Percentiles rank a stretch among this genome's conserved stretches.
Evolutionary conservation across 164 flowering plant genomes (phyloP).

Genomic region (Liquidambar formosana): DNA sequence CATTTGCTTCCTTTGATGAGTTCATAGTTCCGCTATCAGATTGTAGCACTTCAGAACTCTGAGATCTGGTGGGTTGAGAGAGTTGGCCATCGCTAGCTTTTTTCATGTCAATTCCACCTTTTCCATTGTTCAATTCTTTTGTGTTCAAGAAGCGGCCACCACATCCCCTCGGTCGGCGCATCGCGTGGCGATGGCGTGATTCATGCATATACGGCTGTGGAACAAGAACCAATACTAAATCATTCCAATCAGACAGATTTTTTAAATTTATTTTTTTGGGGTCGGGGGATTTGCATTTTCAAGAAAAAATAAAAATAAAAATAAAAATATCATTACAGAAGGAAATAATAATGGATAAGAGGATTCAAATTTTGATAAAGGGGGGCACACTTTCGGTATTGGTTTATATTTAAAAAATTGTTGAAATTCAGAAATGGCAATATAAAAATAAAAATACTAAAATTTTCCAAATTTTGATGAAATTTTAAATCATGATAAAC

Average conservation of each 20-base stretch:
- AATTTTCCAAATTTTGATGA: not conserved
- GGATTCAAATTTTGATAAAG: not conserved
- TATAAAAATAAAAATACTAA: not conserved
- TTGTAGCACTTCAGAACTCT: slow-evolving; percentile 60
- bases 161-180: slow-evolving; percentile 84
- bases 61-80: slow-evolving; percentile 42
- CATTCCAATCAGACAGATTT: not conserved
- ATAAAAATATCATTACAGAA: not conserved
- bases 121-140: slow-evolving; percentile 30
- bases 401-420: too few species aligned
- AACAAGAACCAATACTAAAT: not conserved
- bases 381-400: not conserved
- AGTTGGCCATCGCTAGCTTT: slow-evolving; percentile 12
- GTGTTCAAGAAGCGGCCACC: slow-evolving; percentile 90
- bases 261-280: too few species aligned
- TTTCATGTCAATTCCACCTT: slow-evolving; percentile 25
- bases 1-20: slow-evolving; percentile 44
- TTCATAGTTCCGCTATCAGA: slow-evolving; percentile 51
- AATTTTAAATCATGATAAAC: not conserved
- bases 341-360: not conserved
- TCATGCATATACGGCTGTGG: slow-evolving; percentile 81
- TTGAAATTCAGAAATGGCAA: too few species aligned
- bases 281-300: not conserved
- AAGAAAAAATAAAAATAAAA: not conserved
- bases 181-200: slow-evolving; percentile 91